Evolutionary conservation across 2,329 filamentous ascomycete genomes (phyloP).

Genomic region (Juglanconis sp.): DNA sequence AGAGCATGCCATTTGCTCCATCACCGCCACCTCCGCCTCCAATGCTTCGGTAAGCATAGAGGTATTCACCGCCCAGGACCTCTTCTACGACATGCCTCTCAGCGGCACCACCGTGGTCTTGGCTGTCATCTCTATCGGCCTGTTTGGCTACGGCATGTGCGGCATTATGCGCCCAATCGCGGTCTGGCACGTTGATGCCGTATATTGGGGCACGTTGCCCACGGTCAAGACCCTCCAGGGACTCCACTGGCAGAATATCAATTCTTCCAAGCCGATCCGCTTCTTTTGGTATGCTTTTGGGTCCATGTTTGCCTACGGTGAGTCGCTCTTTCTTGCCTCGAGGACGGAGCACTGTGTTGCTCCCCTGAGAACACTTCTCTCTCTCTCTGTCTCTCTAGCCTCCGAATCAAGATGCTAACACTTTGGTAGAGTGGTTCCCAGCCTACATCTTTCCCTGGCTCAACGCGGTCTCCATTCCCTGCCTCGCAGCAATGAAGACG

Average conservation of each 20-base stretch:
- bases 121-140: constrained; percentile 48
- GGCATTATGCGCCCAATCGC: constrained; percentile 51
- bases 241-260: constrained; percentile 50
- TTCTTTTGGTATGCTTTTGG: constrained; percentile 50
- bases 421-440: constrained; percentile 43
- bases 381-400: too few relatives aligned
- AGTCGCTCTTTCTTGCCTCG: not conserved
- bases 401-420: too few relatives aligned
- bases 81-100: constrained; percentile 49
- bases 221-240: constrained; percentile 52
- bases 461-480: constrained; percentile 52
- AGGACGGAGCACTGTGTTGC: too few relatives aligned
- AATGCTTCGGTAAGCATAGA: constrained; percentile 40
- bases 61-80: constrained; percentile 46
- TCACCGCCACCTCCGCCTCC: constrained; percentile 52
- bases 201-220: constrained; percentile 54
- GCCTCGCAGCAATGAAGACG: constrained; percentile 49
- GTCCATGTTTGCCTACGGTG: constrained; percentile 42
- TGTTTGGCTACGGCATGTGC: constrained; percentile 54
- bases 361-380: too few relatives aligned
- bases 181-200: constrained; percentile 54
- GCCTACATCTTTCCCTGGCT: constrained; percentile 55
- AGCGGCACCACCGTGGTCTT: constrained; percentile 45
- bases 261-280: constrained; percentile 47
- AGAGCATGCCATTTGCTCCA: constrained; percentile 52